Evolutionary conservation across 2,329 filamentous ascomycete genomes (phyloP).

Genomic region (Aplosporella prunicola): DNA sequence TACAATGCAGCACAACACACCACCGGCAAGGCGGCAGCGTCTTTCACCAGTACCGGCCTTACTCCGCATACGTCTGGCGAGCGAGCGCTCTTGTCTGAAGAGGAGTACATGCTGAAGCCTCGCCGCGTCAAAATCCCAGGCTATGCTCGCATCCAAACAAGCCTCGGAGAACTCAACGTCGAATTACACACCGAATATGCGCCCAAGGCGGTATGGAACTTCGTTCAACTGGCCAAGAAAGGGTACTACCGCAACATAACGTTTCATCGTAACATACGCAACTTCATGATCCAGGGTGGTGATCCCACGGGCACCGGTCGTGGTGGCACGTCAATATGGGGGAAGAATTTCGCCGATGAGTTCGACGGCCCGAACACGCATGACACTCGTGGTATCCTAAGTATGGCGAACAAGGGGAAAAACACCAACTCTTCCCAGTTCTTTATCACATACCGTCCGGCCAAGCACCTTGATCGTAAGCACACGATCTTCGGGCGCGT

Average conservation of each 20-base stretch:
- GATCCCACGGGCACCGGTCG: constrained; percentile 87
- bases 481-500: constrained; percentile 94
- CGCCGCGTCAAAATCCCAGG: constrained; percentile 82
- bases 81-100: constrained; percentile 76
- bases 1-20: constrained; percentile 88
- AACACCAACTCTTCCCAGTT: constrained; percentile 94
- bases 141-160: constrained; percentile 84
- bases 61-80: constrained; percentile 86
- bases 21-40: constrained; percentile 81
- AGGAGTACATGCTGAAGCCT: constrained; percentile 94
- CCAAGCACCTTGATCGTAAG: constrained; percentile 82
- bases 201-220: constrained; percentile 94
- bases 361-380: constrained; percentile 85
- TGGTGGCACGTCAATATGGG: constrained; percentile 87
- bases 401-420: constrained; percentile 98
- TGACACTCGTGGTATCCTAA: constrained; percentile 66
- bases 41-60: constrained; percentile 88
- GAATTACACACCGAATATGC: constrained; percentile 87
- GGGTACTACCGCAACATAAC: constrained; percentile 78
- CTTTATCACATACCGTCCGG: constrained; percentile 82
- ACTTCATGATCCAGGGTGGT: constrained; percentile 97
- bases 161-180: constrained; percentile 72
- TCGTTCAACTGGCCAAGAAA: constrained; percentile 74
- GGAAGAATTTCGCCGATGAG: constrained; percentile 88
- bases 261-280: constrained; percentile 90